Evolutionary conservation across 768 basidiomycete genomes (phyloP), one percentile per base, ranked within the genome.

Genomic region (Hemileccinum rubropunctum): DNA sequence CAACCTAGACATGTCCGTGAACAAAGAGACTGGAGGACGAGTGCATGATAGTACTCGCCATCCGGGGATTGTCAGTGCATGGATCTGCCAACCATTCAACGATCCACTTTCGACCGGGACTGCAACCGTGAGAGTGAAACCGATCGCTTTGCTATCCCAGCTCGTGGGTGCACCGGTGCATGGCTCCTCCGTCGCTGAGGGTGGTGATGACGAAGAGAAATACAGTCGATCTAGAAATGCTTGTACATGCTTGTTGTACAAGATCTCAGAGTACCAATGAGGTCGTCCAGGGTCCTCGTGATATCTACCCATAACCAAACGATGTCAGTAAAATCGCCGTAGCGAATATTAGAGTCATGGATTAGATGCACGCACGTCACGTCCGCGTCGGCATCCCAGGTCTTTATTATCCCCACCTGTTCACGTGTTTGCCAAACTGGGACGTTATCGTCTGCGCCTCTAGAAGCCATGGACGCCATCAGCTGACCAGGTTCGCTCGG

Each of bases 401-500:
- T 71, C 52, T 77, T 76, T 26, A 94, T 53, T 15, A 82, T 67
- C 21, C 76, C 73, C 3, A 88, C 73, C 11, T 79, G 71, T 62
- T 86, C 83, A 18, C 93, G 78, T 3, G 83, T 81, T 57, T 95
- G 92, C 82, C 91, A 90, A 0, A 83, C 79, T 2, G 93, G 91
- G 4, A 97, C 94, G 53, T 97, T 95, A 34, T 84, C 81, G 61
- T 97, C 94, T 33, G 73, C 73, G 3, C 86, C 88, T 17, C 88
- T 89, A 56, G 32, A 43, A n/a, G 9, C 10, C 21, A 42, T 8
- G 6, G 17, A 27, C 15, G 48, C 23, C n/a, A 30, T 42, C 30
- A 48, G 33, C 18, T 37, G 23, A 23, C 23, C 23, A 23, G 3
- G 21, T 28, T 11, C 11, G 14, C 13, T 15, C 17, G 18, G 15